Base-by-base conservation (phyloP, 139 green algal genomes). In the Monoraphidium neglectum region DNA sequence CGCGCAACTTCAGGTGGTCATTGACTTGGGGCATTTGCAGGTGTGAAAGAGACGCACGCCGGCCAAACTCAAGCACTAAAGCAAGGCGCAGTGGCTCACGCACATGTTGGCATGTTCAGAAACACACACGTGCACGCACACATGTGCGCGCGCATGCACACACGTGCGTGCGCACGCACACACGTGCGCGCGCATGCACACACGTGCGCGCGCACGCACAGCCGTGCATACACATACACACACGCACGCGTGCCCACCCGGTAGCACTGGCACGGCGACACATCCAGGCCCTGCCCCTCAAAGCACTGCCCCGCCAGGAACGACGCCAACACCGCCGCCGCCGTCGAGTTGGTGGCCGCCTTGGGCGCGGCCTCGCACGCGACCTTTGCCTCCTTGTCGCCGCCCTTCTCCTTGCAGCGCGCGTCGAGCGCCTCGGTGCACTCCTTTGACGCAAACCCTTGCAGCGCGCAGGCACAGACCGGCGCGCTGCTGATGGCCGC, bases 401-500 rank as follows among this genome's bases (percentile, higher is more conserved):
- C 57, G 18, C 8, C 21, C 28, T 24, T 13, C 33, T 4, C 56
- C 38, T 3, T n/a, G 28, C 75, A 80, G 12, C 33, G 33, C 26
- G 47, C 57, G 26, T 47, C 40, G 4, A 74, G 18, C 0, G 75
- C 75, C 21, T 28, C 38, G 24, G 18, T 21, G 32, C 75, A 80
- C 5, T 75, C 66, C 2, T 68, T 38, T 37, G 30, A 57, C n/a
- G 61, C 65, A 69, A 70, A 75, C n/a, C 75, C 75, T 30, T 51
- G 66, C 28, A 75, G 54, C 1, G 75, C 75, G 43, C 75, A 80
- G 53, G 35, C 54, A 38, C 75, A 80, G 28, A 80, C 51, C 5
- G 75, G 75, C 24, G 66, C 73, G 26, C 66, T 63, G 37, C 8
- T 36, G 49, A 79, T 79, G n/a, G n/a, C n/a, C n/a, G n/a, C n/a